phyloP scores from a whole-genome alignment of 1,139 yeast species.

The Lodderomyces elongisporus region DNA sequence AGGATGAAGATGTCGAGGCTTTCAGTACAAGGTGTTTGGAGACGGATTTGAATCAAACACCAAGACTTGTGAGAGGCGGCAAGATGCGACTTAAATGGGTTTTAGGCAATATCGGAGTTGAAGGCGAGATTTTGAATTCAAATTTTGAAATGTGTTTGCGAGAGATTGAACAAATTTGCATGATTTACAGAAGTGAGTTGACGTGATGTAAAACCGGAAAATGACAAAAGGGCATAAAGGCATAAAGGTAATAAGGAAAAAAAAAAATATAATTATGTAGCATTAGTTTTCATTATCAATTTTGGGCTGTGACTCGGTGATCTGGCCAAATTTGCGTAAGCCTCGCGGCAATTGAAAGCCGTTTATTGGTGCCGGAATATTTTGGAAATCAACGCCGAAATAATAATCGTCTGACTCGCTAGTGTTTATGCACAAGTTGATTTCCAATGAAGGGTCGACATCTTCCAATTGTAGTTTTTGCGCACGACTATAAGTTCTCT shows the following conservation, averaged over 20 bases:
- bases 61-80: constrained; percentile 4
- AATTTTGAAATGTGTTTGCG: background rate
- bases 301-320: too few relatives aligned
- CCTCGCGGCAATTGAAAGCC: constrained; percentile 12
- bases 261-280: too few relatives aligned
- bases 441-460: background rate
- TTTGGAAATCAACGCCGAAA: constrained; percentile 10
- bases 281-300: too few relatives aligned
- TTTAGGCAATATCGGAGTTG: constrained; percentile 5
- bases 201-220: background rate
- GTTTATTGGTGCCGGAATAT: constrained; percentile 7
- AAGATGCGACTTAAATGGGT: constrained; percentile 7
- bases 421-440: background rate
- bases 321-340: constrained; percentile 4
- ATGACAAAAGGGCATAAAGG: too few relatives aligned
- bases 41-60: constrained; percentile 8
- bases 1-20: constrained; percentile 13
- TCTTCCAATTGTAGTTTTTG: constrained; percentile 10
- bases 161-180: background rate
- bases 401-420: background rate
- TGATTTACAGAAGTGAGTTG: background rate
- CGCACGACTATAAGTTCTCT: background rate
- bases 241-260: too few relatives aligned
- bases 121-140: background rate
- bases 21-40: constrained; percentile 8